Evolutionary conservation across 2,329 filamentous ascomycete genomes (phyloP).

Genomic region (Pyricularia sp.): DNA sequence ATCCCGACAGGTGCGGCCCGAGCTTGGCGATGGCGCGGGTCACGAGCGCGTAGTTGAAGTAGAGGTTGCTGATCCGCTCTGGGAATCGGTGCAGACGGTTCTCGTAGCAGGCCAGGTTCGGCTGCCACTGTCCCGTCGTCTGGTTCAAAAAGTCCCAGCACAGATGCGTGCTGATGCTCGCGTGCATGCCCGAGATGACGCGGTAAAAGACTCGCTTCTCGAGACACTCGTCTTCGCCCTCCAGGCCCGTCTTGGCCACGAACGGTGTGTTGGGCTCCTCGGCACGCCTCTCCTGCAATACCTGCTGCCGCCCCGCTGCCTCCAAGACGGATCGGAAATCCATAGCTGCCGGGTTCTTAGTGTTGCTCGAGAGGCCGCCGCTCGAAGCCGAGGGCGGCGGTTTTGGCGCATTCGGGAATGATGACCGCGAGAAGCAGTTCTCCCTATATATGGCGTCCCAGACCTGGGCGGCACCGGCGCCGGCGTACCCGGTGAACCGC

Average conservation of each 20-base stretch:
- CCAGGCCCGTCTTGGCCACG: constrained; percentile 51
- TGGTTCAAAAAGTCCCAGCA: constrained; percentile 96
- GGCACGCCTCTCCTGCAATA: constrained; percentile 47
- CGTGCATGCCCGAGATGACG: constrained; percentile 93
- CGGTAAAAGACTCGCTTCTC: constrained; percentile 99
- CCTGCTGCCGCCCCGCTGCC: constrained; percentile 44
- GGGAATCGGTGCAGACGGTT: constrained; percentile 71
- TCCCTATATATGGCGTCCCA: constrained; percentile 97
- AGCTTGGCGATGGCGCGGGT: constrained; percentile 86
- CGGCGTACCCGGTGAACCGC: constrained; percentile 86
- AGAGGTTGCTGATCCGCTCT: constrained; percentile 90
- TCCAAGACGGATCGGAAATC: constrained; percentile 51
- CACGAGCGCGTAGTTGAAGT: constrained; percentile 98
- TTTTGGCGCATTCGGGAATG: constrained; percentile 45
- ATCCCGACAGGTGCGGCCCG: constrained; percentile 60
- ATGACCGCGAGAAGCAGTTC: constrained; percentile 76
- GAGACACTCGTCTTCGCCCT: constrained; percentile 80
- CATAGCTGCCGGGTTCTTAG: constrained; percentile 37
- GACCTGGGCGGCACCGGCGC: constrained; percentile 72
- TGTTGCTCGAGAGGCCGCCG: not conserved
- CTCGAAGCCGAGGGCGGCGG: constrained; percentile 32
- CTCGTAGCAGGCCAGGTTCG: constrained; percentile 82
- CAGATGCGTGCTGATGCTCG: constrained; percentile 89
- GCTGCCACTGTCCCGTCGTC: constrained; percentile 83
- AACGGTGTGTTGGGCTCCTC: constrained; percentile 42